Base-by-base conservation (phyloP, 192 early-diverging fungal genomes). In the Backusella parvicylindrica region DNA sequence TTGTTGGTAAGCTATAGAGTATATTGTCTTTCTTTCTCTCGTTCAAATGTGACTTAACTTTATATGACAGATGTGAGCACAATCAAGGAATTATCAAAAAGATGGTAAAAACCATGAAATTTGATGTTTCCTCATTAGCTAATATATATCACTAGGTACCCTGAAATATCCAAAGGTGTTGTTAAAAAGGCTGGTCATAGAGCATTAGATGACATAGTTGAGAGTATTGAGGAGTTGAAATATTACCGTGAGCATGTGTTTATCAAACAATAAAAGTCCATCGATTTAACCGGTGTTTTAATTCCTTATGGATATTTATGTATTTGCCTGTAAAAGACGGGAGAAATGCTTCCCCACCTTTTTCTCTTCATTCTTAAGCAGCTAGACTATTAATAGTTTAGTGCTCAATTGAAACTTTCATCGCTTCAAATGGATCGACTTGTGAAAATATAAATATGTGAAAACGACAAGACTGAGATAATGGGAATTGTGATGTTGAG, bases 171-270 rank as follows among this genome's bases (percentile, higher is more conserved):
- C 6, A 70, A 81, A 1, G 83, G 87, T 15, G 81, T 89, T 43
- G 60, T 64, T 1, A 76, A 75, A 13, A 97, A 99, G 76, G 73
- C 33, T 32, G 60, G 80, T 0, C 95, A 96, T 80, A 80, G 95
- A 41, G 95, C 97, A 1, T 73, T 98, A 72, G 97, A 96, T 70
- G 97, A 99, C 76, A 99, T 99, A 73, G 78, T 89, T 5, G 97
- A 98, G 75, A 94, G 92, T 63, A 97, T 99, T 50, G 89, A 88
- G 11, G 96, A 99, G 81, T 85, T 99, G 23, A 84, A 89, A 67
- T 93, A 91, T 73, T 98, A 96, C 75, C 84, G 87, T 4, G 37
- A 84, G 23, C 43, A 70, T 32, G 79, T 95, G 1, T 96, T 96
- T 78, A 86, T 74, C 23, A 50, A 68, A 38, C 66, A 68, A 35